phyloP scores from a whole-genome alignment of 1,139 yeast species.

The Debaryomycetaceae sp. region DNA sequence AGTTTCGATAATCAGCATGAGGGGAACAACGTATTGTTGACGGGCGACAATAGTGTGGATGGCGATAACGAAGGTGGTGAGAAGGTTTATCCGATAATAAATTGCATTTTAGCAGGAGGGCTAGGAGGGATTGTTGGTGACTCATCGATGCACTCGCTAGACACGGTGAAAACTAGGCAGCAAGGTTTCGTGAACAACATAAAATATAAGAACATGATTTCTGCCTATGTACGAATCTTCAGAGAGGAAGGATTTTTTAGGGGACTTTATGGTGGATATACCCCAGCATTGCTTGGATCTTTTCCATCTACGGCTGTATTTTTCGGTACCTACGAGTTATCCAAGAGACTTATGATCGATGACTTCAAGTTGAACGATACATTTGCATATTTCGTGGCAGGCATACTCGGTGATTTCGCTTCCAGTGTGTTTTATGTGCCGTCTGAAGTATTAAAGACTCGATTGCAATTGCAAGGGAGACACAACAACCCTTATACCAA shows the following conservation, averaged over 20 bases:
- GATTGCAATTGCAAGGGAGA: constrained; percentile 88
- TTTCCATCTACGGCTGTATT: constrained; percentile 92
- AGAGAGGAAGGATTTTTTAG: constrained; percentile 79
- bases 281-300: constrained; percentile 88
- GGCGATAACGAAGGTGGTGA: neutral
- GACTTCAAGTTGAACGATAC: constrained; percentile 74
- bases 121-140: constrained; percentile 95
- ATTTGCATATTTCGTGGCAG: constrained; percentile 74
- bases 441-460: constrained; percentile 89
- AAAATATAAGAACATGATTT: constrained; percentile 63
- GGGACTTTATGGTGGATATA: constrained; percentile 89
- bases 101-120: constrained; percentile 85
- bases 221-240: constrained; percentile 71
- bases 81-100: constrained; percentile 43
- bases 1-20: constrained; percentile 29
- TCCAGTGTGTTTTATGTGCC: constrained; percentile 96
- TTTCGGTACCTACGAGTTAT: constrained; percentile 82
- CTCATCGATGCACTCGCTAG: constrained; percentile 89
- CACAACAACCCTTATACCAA: constrained; percentile 73
- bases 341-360: constrained; percentile 68
- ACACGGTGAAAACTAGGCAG: constrained; percentile 94
- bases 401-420: constrained; percentile 86
- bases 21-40: neutral
- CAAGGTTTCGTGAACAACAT: constrained; percentile 77
- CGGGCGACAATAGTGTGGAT: neutral